These are phyloP conservation scores for Rubus parviflorus DNA, from an alignment of 306 rosid species.

Conservation along the genomic window DNA sequence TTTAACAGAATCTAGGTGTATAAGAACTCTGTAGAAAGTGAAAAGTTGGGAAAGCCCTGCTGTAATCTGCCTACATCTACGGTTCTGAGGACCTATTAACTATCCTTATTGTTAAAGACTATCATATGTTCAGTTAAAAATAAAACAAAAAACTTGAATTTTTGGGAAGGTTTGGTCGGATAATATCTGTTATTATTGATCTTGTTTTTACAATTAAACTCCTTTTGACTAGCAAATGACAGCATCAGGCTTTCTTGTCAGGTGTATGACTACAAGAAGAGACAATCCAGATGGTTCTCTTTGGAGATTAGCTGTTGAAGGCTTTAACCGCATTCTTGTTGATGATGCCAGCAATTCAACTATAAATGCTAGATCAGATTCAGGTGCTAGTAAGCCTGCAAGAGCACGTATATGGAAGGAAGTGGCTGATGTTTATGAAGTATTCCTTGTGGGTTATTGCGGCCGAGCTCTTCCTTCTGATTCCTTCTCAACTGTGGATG, in stretches of 20 bases:
- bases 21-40: neutral
- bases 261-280: slow-evolving; percentile 98
- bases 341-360: slow-evolving; percentile 54
- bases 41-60: neutral
- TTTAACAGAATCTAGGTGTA: neutral
- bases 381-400: slow-evolving; percentile 58
- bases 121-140: neutral
- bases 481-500: slow-evolving; percentile 62
- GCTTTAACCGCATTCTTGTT: slow-evolving; percentile 64
- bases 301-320: slow-evolving; percentile 88
- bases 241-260: slow-evolving; percentile 30
- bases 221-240: slow-evolving; percentile 20
- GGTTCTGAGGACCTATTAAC: neutral
- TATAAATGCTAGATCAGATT: slow-evolving; percentile 41
- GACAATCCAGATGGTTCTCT: slow-evolving; percentile 83
- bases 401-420: slow-evolving; percentile 91
- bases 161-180: neutral
- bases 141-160: neutral
- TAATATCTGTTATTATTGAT: slow-evolving; percentile 8
- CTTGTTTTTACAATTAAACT: slow-evolving; percentile 1
- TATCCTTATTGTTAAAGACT: slow-evolving; percentile 9
- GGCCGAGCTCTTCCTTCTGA: slow-evolving; percentile 87
- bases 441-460: slow-evolving; percentile 93
- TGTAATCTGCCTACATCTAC: slow-evolving; percentile 1
- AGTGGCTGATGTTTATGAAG: slow-evolving; percentile 88